Conservation (phyloP, 768 basidiomycete species). For the Tulasnella sp. region DNA sequence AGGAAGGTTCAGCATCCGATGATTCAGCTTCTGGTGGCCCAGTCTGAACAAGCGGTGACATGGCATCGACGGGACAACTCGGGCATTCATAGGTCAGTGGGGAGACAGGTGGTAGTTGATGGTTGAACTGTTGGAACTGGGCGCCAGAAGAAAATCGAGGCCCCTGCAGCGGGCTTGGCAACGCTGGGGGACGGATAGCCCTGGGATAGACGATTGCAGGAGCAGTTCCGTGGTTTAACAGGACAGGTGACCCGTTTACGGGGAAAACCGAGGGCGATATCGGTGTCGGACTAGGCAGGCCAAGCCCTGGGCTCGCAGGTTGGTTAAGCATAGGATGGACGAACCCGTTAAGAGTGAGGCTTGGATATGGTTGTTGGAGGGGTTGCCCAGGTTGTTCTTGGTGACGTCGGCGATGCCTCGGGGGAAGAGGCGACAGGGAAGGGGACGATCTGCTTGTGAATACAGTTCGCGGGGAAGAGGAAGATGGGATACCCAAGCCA, state of each 20-base stretch:
- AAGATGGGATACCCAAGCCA: neutral
- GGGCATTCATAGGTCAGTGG: too few relatives aligned
- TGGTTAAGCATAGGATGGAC: neutral
- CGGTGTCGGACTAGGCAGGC: neutral
- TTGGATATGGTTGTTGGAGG: neutral
- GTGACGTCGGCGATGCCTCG: neutral
- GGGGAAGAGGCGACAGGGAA: neutral
- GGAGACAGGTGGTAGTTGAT: too few relatives aligned
- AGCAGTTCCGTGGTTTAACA: neutral
- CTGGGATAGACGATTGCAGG: neutral
- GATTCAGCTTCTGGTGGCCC: neutral
- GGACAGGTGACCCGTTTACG: neutral
- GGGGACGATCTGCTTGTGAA: neutral
- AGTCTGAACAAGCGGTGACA: neutral
- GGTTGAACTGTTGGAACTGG: too few relatives aligned
- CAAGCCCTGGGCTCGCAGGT: neutral
- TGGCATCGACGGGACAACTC: neutral
- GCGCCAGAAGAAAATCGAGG: too few relatives aligned
- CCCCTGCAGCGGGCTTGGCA: too few relatives aligned
- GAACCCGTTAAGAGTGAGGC: neutral
- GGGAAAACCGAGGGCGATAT: neutral
- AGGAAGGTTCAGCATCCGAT: neutral
- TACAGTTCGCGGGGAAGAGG: neutral
- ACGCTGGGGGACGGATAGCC: neutral
- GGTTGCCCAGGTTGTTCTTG: slow-evolving; percentile 5